Base-by-base conservation (phyloP, 129 eudicot genomes). In the Logfia minima region DNA sequence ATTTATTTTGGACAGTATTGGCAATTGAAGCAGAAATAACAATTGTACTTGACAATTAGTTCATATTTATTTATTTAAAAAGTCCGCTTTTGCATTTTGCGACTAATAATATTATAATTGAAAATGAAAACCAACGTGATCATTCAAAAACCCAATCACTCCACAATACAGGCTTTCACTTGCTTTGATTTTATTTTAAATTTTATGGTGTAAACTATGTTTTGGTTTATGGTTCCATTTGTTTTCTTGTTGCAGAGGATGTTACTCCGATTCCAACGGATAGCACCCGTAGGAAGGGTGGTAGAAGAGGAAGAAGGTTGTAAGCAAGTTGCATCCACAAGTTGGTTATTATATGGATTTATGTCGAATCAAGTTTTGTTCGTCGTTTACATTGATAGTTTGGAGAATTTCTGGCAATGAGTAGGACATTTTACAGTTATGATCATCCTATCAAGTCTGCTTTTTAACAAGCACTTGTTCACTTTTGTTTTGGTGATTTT, bases 231-330 rank as follows among this genome's bases (percentile, higher is more conserved):
- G 34, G 6, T 16, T 65, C 1, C 31, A 61, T 0, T 5, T 65
- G 17, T 63, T 29, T 16, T 29, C 43, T 64, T 29, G 10, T 8
- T 65, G 39, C 45, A 65, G 70, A 65, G 70, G 70, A 65, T 65
- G 70, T 65, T 31, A 65, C 70, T 21, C 70, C 70, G 45, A 65
- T 31, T 65, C 70, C 70, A 31, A 65, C 70, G 0, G 70, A 65
- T 17, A 29, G 45, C 70, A 65, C 70, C 6, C 70, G 70, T n/a
- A 64, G 69, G 32, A 65, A 65, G 45, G 39, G 45, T 32, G 70
- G 70, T 65, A 65, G 70, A 18, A 65, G 70, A n/a, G 70, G 70
- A 65, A 65, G 70, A 65, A 65, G 70, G 70, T 34, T 65, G 43
- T 65, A 45, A 65, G 32, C 23, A 14, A 65, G 23, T 5, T 28